Base-by-base conservation (phyloP, 108 stramenopile species). In the Cyclotella choctawhatcheeana region DNA sequence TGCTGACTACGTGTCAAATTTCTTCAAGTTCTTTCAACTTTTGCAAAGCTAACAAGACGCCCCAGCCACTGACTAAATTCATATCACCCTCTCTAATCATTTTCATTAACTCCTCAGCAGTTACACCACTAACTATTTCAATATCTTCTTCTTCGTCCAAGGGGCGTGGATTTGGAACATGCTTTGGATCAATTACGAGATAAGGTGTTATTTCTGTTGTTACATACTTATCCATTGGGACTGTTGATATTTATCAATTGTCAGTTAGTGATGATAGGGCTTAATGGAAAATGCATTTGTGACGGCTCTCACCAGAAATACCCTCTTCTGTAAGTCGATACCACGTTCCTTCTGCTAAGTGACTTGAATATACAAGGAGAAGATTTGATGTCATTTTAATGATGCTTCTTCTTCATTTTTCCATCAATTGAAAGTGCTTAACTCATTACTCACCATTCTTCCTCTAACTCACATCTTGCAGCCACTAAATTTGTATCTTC, bases 91-190 rank as follows among this genome's bases (percentile, higher is more conserved):
- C 54, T 17, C 64, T 43, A 54, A 94, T 81, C 81, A 77, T 84
- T 44, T 60, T 53, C 80, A 84, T 67, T 60, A 94, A 79, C 51
- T 92, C 82, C 0, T 73, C 72, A 2, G 86, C 67, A 2, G 93
- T 55, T 0, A 91, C 85, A 21, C 82, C 84, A n/a, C 71, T 10
- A 1, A 94, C 59, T 24, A 92, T 83, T 76, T 92, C 87, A 45
- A 94, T 91, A 37, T 92, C 93, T 68, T 94, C 93, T 67, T 94
- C 91, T 27, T 83, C 80, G 72, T 94, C 93, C 24, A 86, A 51
- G 8, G 90, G 86, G 65, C 76, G 82, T 8, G 93, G 91, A 73
- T 91, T 68, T 17, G 50, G 55, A 29, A 89, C 83, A 43, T 75
- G 84, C 34, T 75, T 66, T 0, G 93, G 85, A 84, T 94, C 89